Base-by-base conservation (phyloP, 345 rosid species). In the Syzygium aromaticum region DNA sequence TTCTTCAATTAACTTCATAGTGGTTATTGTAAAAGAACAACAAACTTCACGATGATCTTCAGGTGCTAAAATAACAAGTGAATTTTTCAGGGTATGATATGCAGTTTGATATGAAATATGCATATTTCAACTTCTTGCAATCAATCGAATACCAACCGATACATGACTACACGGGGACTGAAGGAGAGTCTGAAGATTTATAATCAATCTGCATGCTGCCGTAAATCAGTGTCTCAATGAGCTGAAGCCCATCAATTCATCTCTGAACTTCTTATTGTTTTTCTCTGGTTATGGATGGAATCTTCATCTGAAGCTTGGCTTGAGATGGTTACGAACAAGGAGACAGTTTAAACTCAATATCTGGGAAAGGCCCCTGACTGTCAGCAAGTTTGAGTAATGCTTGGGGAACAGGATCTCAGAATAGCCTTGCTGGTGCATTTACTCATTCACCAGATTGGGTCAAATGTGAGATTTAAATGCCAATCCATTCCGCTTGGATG, bases 81-180 rank as follows among this genome's bases (percentile, higher is more conserved):
- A 78, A 12, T 53, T 33, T 93, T 85, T 88, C 94, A 96, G 98
- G 98, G 98, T 96, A 96, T 88, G 86, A 85, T 87, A 96, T 96
- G 98, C 97, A 95, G 90, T 96, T 95, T 49, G 98, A 95, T 89
- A 84, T 95, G 89, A 96, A 96, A 92, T 96, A 94, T 90, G 97
- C 98, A 8, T 96, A 95, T 88, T 95, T 96, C 90, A 94, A 94
- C 92, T 95, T 96, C 90, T 85, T 96, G 93, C 95, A 94, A 80
- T 95, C 98, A 11, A 80, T 95, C n/a, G 84, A 89, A 82, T 91
- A 67, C 84, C 80, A 87, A 85, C 87, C 92, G 25, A 87, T 85
- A 25, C 51, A 73, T 85, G 77, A 61, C 46, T 19, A 33, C 49
- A 38, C 8, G 0, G 82, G 25, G 49, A 73, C 49, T 38, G 82